phyloP scores from a whole-genome alignment of 345 rosid species.

The Pistacia vera region DNA sequence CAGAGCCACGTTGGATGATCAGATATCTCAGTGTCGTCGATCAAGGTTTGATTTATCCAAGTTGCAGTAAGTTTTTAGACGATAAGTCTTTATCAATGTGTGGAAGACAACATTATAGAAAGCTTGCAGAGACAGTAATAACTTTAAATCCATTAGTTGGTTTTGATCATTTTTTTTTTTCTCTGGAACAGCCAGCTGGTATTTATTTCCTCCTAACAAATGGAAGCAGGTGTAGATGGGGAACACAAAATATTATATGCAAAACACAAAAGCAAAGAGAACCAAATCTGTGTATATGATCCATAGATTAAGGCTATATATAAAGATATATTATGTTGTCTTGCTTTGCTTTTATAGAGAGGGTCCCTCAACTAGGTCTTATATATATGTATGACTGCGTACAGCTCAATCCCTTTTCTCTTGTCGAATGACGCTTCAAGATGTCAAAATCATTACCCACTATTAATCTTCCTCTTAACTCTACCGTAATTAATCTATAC shows the following conservation, averaged over 20 bases:
- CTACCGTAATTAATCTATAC: no score
- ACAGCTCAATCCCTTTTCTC: slow-evolving; percentile 7
- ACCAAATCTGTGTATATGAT: slow-evolving; percentile 2
- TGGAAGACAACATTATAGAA: not conserved
- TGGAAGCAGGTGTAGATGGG: not conserved
- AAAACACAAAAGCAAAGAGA: not conserved
- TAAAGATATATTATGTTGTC: not conserved
- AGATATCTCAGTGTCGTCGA: not conserved
- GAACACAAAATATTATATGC: slow-evolving; percentile 2
- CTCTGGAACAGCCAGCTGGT: slow-evolving; percentile 1
- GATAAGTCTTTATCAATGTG: slow-evolving; percentile 14
- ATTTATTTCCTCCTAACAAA: not conserved
- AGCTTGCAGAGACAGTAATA: not conserved
- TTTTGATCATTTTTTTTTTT: not conserved
- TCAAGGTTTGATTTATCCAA: slow-evolving; percentile 20
- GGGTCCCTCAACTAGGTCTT: slow-evolving; percentile 8
- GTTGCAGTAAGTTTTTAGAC: slow-evolving; percentile 16
- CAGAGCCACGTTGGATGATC: no score
- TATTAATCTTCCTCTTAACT: not conserved
- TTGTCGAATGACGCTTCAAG: not conserved
- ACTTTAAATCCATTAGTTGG: not conserved
- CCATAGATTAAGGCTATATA: not conserved
- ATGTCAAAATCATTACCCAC: slow-evolving; percentile 16
- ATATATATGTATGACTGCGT: not conserved
- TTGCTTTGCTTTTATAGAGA: not conserved